Percentiles rank a stretch among this genome's conserved stretches.
These are phyloP conservation scores for Fusarium transvaalense DNA, from an alignment of 2,329 filamentous ascomycete species.

Conservation along the genomic window DNA sequence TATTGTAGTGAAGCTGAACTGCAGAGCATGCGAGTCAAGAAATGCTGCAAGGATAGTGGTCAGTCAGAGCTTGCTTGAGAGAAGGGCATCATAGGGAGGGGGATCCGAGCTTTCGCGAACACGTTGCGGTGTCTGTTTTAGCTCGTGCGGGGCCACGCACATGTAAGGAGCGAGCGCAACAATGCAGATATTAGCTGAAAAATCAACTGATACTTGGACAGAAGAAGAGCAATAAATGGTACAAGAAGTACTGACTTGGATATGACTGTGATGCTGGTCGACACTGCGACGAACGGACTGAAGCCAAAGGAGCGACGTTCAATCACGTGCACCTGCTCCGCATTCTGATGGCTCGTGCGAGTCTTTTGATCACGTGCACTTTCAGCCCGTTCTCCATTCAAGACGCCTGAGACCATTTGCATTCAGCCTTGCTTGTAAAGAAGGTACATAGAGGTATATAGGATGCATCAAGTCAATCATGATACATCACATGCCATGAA, in stretches of 20 bases:
- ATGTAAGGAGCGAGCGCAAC: constrained; percentile 54
- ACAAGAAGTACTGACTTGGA: constrained; percentile 38
- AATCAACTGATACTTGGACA: constrained; percentile 57
- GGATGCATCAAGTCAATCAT: neutral
- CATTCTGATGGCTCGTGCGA: constrained; percentile 44
- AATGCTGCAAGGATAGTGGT: constrained; percentile 46
- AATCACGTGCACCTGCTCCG: constrained; percentile 48
- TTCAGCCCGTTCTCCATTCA: constrained; percentile 7
- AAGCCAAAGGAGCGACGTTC: constrained; percentile 34
- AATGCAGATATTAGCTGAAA: constrained; percentile 52
- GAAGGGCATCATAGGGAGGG: constrained; percentile 46
- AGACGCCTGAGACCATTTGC: neutral
- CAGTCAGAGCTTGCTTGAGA: constrained; percentile 48
- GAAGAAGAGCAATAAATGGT: constrained; percentile 56
- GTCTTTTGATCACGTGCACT: constrained; percentile 42
- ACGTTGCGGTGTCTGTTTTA: constrained; percentile 42
- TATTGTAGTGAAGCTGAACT: constrained; percentile 24
- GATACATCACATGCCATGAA: neutral
- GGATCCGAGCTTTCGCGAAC: constrained; percentile 49
- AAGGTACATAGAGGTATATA: too few species aligned
- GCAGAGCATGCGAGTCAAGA: constrained; percentile 41
- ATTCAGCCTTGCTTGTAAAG: constrained; percentile 13
- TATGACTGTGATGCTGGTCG: constrained; percentile 42
- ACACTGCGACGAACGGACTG: constrained; percentile 42
- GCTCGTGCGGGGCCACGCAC: constrained; percentile 43